Evolutionary conservation across 2,329 filamentous ascomycete species (phyloP), one percentile per base, ranked within the genome.

Genomic region (Sporothrix schenckii): DNA sequence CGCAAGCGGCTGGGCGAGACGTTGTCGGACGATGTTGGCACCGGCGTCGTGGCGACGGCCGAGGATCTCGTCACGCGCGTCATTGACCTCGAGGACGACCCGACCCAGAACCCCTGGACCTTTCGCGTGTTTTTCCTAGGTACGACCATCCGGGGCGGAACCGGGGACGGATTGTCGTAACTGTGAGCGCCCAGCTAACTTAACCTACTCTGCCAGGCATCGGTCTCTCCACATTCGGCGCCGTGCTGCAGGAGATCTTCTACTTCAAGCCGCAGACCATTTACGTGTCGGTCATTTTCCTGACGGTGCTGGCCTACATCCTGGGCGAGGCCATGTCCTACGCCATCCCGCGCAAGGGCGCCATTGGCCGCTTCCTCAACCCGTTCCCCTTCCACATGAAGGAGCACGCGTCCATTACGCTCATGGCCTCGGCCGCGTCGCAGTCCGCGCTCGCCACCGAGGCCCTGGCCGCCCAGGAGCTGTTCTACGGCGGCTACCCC

Each of bases 241-340:
- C 78, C 21, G 79, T 80, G 6, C 76, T 84, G 6, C 78, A 79
- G 50, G 79, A 80, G 47, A 83, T 85, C 69, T 84, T 80, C 74
- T 80, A 81, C 66, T 84, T 84, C 77, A 83, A 83, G 73, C 82
- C 83, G 1, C 83, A 83, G 74, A 77, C 77, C 4, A 80, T 85
- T 63, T 79, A 73, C 34, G 80, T 85, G 11, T 82, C 80, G 1
- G 75, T 78, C 19, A 80, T 84, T 24, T 84, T 84, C 74, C 70
- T 84, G 69, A 79, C 79, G 3, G 80, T 85, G 39, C 77, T 84
- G 16, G 78, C 77, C 47, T 84, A 83, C 69, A 75, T 82, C 11
- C 73, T 82, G 11, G 77, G 79, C 3, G 69, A 77, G 2, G 78
- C 83, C 21, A 65, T 74, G 58, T 79, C 81, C 2, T 76, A 76